Evolutionary conservation across 768 basidiomycete species (phyloP).

Genomic region (Cubamyces sp.): DNA sequence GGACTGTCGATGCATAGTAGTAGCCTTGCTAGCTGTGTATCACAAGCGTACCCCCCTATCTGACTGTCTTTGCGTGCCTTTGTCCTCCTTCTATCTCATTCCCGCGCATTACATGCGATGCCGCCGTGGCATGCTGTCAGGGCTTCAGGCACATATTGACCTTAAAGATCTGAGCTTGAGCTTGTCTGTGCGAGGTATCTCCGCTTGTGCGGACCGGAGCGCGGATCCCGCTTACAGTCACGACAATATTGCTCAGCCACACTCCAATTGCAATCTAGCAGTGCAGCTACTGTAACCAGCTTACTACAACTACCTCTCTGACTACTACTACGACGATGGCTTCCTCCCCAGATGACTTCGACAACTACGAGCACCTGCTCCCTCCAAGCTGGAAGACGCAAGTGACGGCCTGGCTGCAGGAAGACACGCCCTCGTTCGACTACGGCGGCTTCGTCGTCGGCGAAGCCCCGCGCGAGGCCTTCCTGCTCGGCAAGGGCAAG

Average conservation of each 20-base stretch:
- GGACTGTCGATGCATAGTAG: slow-evolving; percentile 10
- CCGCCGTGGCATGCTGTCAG: too few species aligned
- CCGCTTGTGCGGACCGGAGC: slow-evolving; percentile 2
- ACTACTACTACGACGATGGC: slow-evolving; percentile 13
- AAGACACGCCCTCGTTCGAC: slow-evolving; percentile 96
- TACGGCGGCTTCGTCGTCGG: slow-evolving; percentile 97
- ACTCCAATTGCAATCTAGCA: too few species aligned
- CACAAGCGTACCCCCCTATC: neutral
- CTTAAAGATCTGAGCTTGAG: neutral
- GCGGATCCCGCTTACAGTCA: neutral
- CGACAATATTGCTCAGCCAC: too few species aligned
- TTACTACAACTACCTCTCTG: neutral
- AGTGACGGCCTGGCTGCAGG: slow-evolving; percentile 81
- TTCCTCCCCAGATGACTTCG: slow-evolving; percentile 12
- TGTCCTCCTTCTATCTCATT: too few species aligned
- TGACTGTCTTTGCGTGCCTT: neutral
- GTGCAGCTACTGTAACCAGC: too few species aligned
- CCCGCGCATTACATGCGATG: too few species aligned
- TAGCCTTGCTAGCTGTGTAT: slow-evolving; percentile 14
- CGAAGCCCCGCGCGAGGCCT: slow-evolving; percentile 83
- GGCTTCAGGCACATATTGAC: neutral
- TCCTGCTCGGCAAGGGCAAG: slow-evolving; percentile 88
- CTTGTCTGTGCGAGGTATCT: neutral
- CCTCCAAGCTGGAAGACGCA: slow-evolving; percentile 92
- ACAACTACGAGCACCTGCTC: slow-evolving; percentile 66